Percentiles rank a stretch among this genome's conserved stretches.
These are phyloP conservation scores for Astrocystis sublimbata DNA, from an alignment of 495 filamentous ascomycete genomes.

Conservation along the genomic window DNA sequence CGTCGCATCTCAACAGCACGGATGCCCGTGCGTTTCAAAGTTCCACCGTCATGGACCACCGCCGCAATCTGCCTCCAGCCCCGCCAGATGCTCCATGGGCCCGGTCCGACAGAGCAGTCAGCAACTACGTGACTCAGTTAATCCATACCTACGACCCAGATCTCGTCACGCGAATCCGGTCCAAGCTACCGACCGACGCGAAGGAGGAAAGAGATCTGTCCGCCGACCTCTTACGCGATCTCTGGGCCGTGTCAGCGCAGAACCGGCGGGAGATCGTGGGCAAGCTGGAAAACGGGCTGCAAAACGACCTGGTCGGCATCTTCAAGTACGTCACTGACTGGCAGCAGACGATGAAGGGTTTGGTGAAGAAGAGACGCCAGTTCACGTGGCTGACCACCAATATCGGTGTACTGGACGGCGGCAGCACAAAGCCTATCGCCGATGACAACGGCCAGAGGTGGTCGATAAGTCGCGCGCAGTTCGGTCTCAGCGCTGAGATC, in stretches of 20 bases:
- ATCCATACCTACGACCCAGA: conserved; percentile 8
- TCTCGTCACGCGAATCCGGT: conserved; percentile 19
- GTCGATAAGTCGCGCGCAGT: conserved; percentile 22
- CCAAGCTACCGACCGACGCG: background rate
- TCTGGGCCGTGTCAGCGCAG: conserved; percentile 13
- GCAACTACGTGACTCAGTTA: conserved; percentile 22
- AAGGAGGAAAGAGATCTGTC: background rate
- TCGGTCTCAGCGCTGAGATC: conserved; percentile 28
- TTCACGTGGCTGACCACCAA: conserved; percentile 25
- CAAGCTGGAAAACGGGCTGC: conserved; percentile 20
- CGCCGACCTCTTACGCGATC: background rate
- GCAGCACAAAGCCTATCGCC: no score
- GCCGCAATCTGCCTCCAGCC: conserved; percentile 2
- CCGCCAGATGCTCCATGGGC: conserved; percentile 18
- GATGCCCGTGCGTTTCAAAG: conserved; percentile 1
- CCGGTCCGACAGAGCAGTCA: conserved; percentile 16
- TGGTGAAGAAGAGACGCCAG: conserved; percentile 20
- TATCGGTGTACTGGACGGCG: conserved; percentile 12
- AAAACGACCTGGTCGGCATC: conserved; percentile 23
- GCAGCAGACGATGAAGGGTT: conserved; percentile 18
- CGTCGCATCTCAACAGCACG: conserved; percentile 15
- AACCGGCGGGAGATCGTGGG: conserved; percentile 13
- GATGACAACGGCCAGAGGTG: conserved; percentile 18
- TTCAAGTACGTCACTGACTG: conserved; percentile 20
- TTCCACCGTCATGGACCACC: conserved; percentile 14